A percentile compares a stretch with the other conserved stretches of the same genome.
Conservation (phyloP, 148 eudicot species). For the Rhododendron vialii region DNA sequence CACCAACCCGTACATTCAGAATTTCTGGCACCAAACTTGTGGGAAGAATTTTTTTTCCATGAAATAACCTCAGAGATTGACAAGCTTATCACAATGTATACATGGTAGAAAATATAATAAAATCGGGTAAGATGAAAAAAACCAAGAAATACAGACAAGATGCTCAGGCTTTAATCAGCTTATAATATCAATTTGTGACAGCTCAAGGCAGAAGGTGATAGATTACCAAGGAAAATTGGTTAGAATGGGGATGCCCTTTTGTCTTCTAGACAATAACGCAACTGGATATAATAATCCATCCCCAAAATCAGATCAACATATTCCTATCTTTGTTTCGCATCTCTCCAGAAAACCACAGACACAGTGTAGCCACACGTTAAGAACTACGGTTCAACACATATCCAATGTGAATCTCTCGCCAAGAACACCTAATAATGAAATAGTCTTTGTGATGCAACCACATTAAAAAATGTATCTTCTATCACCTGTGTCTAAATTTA, state of each 20-base stretch:
- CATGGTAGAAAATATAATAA: background rate
- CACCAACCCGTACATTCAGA: background rate
- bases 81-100: background rate
- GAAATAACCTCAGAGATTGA: background rate
- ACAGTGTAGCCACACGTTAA: background rate
- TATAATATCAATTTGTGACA: background rate
- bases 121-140: background rate
- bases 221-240: background rate
- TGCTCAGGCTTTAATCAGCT: background rate
- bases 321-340: background rate
- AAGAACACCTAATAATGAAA: background rate
- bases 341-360: background rate
- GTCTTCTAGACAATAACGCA: background rate
- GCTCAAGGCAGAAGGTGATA: background rate
- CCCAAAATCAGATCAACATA: background rate
- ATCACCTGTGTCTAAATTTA: no score
- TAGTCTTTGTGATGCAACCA: background rate
- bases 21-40: background rate
- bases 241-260: background rate
- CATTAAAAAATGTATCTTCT: background rate
- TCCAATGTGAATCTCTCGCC: background rate
- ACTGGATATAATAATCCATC: background rate
- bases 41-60: background rate
- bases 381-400: background rate
- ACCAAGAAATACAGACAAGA: background rate